Percentiles rank a stretch among this genome's conserved stretches.
Conservation (phyloP, 2,329 filamentous ascomycete species). For the Aureobasidium sp. region DNA sequence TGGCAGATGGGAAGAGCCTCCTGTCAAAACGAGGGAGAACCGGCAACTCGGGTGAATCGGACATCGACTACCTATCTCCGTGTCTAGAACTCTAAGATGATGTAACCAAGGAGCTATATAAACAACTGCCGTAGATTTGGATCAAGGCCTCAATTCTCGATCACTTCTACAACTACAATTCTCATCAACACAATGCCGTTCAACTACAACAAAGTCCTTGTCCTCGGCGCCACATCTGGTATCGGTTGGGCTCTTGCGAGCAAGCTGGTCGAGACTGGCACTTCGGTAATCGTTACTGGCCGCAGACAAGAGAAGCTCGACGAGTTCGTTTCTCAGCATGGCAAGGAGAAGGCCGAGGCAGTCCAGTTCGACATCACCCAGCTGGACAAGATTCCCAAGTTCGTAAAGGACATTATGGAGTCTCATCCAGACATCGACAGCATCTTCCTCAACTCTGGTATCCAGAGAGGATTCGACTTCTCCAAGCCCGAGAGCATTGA, state of each 20-base stretch:
- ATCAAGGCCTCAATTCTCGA: neutral
- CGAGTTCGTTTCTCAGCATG: conserved; percentile 40
- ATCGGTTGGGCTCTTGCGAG: conserved; percentile 46
- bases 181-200: conserved; percentile 28
- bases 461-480: conserved; percentile 46
- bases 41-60: neutral
- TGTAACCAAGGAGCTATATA: neutral
- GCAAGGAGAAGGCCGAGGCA: conserved; percentile 39
- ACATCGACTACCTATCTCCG: neutral
- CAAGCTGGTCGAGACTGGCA: conserved; percentile 42
- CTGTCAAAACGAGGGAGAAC: neutral
- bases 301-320: conserved; percentile 47
- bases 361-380: conserved; percentile 47
- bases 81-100: neutral
- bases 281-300: conserved; percentile 43
- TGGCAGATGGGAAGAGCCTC: too few relatives aligned
- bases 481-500: conserved; percentile 43
- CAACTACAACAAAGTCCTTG: conserved; percentile 47
- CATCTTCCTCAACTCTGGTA: conserved; percentile 48
- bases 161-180: neutral
- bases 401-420: conserved; percentile 35
- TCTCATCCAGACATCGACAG: conserved; percentile 45
- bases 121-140: neutral
- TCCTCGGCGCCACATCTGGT: conserved; percentile 48
- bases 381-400: conserved; percentile 41